These are phyloP conservation scores for Straminergon stramineum DNA, from an alignment of 225 moss, liverwort and hornwort species.

Conservation along the genomic window DNA sequence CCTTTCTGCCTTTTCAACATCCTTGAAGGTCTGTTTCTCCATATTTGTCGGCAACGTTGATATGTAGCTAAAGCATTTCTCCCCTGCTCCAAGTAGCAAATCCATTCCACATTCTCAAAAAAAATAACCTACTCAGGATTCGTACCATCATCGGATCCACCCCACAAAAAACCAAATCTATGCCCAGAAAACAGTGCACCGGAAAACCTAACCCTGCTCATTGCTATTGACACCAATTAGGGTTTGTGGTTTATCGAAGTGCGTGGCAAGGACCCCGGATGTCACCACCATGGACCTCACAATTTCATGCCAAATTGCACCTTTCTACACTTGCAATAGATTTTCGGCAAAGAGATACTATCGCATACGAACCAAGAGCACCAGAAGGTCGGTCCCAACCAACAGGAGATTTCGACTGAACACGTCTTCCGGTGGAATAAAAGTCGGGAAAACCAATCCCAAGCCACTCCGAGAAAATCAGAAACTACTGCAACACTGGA, in stretches of 20 bases:
- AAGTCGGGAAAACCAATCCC: not conserved
- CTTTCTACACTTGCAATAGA: not conserved
- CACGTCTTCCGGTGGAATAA: not conserved
- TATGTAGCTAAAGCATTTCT: not conserved
- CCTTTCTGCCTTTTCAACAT: not conserved
- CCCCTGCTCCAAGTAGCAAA: constrained; percentile 23
- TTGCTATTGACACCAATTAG: constrained; percentile 2
- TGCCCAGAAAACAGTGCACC: not conserved
- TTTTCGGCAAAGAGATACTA: not conserved
- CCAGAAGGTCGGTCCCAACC: not conserved
- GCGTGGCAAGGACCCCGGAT: not conserved
- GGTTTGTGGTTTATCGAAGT: constrained; percentile 12
- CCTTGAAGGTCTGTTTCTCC: not conserved
- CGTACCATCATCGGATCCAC: not conserved
- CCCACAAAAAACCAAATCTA: not conserved
- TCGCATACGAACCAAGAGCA: not conserved
- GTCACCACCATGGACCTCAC: not conserved
- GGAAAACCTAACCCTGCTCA: constrained; percentile 16
- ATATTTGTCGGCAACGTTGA: not conserved
- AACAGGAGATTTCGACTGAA: not conserved
- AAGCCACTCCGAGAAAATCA: not conserved
- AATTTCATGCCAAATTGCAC: constrained; percentile 1
- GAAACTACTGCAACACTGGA: not conserved
- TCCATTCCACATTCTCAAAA: constrained; percentile 5
- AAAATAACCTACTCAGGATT: not conserved